phyloP scores from a whole-genome alignment of 2,329 filamentous ascomycete genomes.

The Colletotrichum acutatum region DNA sequence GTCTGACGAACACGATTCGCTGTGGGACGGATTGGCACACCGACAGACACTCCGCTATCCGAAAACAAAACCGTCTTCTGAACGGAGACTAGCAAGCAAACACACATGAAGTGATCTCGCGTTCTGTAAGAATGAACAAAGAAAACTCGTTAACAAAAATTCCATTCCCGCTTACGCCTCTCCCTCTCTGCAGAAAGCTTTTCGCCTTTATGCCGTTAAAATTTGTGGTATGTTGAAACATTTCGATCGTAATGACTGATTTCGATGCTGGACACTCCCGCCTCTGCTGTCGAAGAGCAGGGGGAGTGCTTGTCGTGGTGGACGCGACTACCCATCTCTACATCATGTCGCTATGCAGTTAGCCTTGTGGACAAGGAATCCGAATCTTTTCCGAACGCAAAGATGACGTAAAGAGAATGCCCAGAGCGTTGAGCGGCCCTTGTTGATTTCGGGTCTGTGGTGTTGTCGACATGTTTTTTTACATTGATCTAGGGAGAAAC shows the following conservation, averaged over 20 bases:
- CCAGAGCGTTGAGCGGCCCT: not conserved
- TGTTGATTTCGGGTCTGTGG: not conserved
- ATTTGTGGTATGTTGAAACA: conserved; percentile 1
- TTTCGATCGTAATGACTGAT: conserved; percentile 4
- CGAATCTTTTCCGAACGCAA: not conserved
- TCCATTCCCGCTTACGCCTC: not conserved
- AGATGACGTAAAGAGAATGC: conserved; percentile 12
- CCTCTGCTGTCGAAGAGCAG: not conserved
- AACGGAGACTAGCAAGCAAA: not conserved
- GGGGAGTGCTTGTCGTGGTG: conserved; percentile 1
- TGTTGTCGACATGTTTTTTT: not conserved
- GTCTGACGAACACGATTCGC: conserved; percentile 20
- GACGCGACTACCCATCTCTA: conserved; percentile 26
- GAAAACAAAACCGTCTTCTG: conserved; percentile 1
- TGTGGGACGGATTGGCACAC: conserved; percentile 3
- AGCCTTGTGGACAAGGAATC: conserved; percentile 12
- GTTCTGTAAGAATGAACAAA: conserved; percentile 16
- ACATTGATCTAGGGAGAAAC: not conserved
- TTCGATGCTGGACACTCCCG: not conserved
- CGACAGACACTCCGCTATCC: not conserved
- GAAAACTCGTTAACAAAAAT: conserved; percentile 22
- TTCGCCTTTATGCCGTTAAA: conserved; percentile 28
- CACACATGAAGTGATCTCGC: not conserved
- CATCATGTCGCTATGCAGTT: conserved; percentile 33
- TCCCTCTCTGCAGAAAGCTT: not conserved